These are phyloP conservation scores for Colletotrichum musae DNA, from an alignment of 2,329 filamentous ascomycete species.

Conservation along the genomic window DNA sequence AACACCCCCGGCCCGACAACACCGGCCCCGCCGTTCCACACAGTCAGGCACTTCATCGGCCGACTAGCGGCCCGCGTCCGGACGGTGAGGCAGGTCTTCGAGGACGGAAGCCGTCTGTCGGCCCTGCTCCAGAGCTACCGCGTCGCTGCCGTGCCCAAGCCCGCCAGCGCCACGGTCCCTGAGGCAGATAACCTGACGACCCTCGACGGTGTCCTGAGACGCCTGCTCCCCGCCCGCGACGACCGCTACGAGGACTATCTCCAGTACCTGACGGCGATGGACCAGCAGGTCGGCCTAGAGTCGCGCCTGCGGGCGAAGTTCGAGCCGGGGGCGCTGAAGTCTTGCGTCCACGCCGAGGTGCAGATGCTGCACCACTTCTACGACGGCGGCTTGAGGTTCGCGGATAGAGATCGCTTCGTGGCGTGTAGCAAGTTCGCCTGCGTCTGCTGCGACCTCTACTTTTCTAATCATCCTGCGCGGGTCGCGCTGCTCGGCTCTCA, in stretches of 20 bases:
- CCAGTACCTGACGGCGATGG: conserved; percentile 45
- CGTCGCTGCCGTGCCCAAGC: conserved; percentile 44
- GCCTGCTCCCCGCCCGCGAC: conserved; percentile 47
- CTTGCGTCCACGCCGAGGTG: conserved; percentile 61
- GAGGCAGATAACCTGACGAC: conserved; percentile 47
- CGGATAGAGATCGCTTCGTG: conserved; percentile 59
- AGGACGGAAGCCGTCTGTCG: conserved; percentile 48
- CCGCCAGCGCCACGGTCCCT: conserved; percentile 42
- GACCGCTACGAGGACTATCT: conserved; percentile 33
- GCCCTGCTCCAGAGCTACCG: conserved; percentile 50
- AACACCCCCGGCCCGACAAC: background rate
- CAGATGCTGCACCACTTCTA: conserved; percentile 63
- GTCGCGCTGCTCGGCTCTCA: conserved; percentile 53
- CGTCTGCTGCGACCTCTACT: conserved; percentile 63
- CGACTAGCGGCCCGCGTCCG: conserved; percentile 60
- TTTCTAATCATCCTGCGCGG: conserved; percentile 53
- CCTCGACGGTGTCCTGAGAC: conserved; percentile 49
- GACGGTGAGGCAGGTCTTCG: conserved; percentile 54
- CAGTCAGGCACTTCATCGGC: conserved; percentile 59
- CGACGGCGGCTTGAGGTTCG: conserved; percentile 49
- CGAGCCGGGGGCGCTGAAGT: conserved; percentile 43
- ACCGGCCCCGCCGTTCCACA: conserved; percentile 44
- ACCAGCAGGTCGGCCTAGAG: conserved; percentile 46
- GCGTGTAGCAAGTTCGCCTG: conserved; percentile 68
- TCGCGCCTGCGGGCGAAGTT: conserved; percentile 47